Conservation (phyloP, 305 asterid genomes). For the Solanum chacoense region DNA sequence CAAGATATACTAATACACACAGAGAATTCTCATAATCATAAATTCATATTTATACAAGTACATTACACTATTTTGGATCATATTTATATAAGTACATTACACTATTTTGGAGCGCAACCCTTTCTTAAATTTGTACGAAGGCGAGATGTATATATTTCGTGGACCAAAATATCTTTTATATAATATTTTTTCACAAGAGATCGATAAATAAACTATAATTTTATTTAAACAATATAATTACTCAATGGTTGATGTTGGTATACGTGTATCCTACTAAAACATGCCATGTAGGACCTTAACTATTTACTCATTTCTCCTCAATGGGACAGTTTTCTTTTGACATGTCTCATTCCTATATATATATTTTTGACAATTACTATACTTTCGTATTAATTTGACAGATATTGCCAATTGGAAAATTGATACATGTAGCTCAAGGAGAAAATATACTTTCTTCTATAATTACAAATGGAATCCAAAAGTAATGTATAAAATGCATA, state of each 20-base stretch:
- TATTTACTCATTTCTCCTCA: neutral
- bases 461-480: neutral
- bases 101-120: neutral
- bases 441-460: neutral
- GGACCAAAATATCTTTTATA: neutral
- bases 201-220: neutral
- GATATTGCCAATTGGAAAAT: neutral
- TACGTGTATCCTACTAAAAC: neutral
- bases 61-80: neutral
- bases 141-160: neutral
- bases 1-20: too few species aligned
- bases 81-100: too few species aligned
- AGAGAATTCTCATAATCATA: too few species aligned
- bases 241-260: neutral
- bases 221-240: neutral
- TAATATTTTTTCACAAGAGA: neutral
- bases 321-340: neutral
- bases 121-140: neutral
- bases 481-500: neutral
- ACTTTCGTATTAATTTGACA: neutral
- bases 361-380: neutral
- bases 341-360: neutral
- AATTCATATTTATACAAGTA: too few species aligned
- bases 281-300: neutral
- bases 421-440: neutral